Base-by-base conservation (phyloP, 768 basidiomycete species). In the Suillus cothurnatus region DNA sequence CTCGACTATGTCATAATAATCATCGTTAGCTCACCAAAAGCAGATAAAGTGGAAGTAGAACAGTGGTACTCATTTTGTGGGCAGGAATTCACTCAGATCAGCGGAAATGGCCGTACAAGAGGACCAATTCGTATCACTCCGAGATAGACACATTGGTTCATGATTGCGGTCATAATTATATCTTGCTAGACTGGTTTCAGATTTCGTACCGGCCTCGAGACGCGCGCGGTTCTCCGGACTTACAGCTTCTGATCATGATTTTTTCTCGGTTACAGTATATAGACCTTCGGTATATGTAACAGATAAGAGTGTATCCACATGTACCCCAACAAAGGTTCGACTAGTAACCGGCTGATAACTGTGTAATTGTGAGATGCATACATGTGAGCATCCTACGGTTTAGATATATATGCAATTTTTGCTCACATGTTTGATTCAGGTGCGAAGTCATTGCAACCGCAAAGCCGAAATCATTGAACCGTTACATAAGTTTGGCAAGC, bases 271-370 rank as follows among this genome's bases (percentile, higher is more conserved):
- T 55, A 55, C 21, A 50, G 49, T 26, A 49, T 49, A 26, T 26
- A 21, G 31, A 32, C 53, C 53, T 55, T 55, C 53, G 53, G 53
- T n/a, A n/a, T 55, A 34, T 55, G 53, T 55, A 55, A 55, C 21
- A 58, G 36, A 57, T 57, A 57, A 36, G 55, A n/a, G n/a, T 11
- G 8, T 11, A 31, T 31, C 12, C 28, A 21, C 38, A 58, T 58
- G 32, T 6, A 26, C 36, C 38, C 23, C 11, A 58, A 58, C 11
- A 58, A 58, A 26, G 57, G 39, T 14, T 59, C 58, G 6, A 21
- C 39, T 59, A n/a, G n/a, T n/a, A 21, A 28, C 58, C 28, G 34
- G 34, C 34, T 9, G 38, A 59, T 39, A 28, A 58, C 38, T 28
- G 28, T 53, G 31, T 55, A 32, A 28, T 50, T 59, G 26, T 14